Percentiles rank a stretch among this genome's conserved stretches.
Conservation (phyloP, 352 stramenopile genomes). For the Pseudoperonospora humuli region DNA sequence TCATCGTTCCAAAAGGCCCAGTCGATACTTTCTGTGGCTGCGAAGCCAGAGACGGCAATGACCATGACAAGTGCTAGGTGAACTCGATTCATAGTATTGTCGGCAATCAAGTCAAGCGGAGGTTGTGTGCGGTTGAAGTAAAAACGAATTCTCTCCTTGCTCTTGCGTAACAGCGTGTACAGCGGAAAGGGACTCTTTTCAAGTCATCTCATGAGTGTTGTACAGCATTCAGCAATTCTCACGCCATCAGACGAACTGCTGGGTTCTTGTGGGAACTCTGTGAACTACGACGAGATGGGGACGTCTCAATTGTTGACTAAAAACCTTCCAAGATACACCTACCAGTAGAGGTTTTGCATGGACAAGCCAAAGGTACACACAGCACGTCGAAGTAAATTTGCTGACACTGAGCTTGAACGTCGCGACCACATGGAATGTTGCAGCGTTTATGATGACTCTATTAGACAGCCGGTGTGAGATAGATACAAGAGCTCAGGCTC, state of each 20-base stretch:
- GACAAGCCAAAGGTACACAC: neutral
- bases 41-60: neutral
- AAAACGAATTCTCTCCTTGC: constrained; percentile 7
- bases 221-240: neutral
- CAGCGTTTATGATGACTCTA: no score
- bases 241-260: constrained; percentile 1
- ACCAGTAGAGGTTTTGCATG: no score
- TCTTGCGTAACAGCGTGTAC: no score
- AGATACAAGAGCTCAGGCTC: no score
- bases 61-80: constrained; percentile 3
- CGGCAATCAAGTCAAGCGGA: neutral
- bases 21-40: constrained; percentile 1
- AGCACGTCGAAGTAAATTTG: no score
- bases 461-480: no score
- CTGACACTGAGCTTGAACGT: neutral
- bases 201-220: no score
- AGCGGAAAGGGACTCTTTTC: no score
- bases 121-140: constrained; percentile 1
- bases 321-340: no score
- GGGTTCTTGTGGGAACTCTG: neutral
- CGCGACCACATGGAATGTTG: no score
- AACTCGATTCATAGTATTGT: constrained; percentile 10
- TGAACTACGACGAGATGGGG: neutral
- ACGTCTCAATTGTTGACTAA: no score
- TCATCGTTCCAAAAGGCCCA: constrained; percentile 5